Conservation (phyloP, 2,329 filamentous ascomycete genomes). For the Ophiostoma fasciatum region DNA sequence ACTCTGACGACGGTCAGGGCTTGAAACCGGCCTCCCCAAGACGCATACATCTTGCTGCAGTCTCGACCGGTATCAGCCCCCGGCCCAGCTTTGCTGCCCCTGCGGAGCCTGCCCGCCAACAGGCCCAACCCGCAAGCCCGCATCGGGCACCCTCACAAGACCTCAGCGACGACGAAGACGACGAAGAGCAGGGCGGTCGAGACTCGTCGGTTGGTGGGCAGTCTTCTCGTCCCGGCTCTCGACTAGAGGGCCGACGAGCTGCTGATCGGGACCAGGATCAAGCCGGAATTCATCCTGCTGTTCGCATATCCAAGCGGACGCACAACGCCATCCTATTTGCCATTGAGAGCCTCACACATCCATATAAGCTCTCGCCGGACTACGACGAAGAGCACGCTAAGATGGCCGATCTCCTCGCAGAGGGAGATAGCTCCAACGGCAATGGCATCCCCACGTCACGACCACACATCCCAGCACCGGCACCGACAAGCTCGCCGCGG, state of each 20-base stretch:
- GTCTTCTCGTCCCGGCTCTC: neutral
- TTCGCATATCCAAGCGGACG: conserved; percentile 67
- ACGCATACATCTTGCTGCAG: conserved; percentile 30
- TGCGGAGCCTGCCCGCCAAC: conserved; percentile 16
- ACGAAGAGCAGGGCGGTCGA: conserved; percentile 15
- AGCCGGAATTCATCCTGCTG: conserved; percentile 29
- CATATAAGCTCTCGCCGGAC: conserved; percentile 71
- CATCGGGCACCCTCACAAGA: conserved; percentile 31
- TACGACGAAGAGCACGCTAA: conserved; percentile 74
- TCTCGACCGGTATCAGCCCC: conserved; percentile 33
- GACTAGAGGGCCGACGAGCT: conserved; percentile 12
- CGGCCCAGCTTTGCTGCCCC: conserved; percentile 22
- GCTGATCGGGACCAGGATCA: conserved; percentile 17
- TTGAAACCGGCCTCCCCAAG: conserved; percentile 10
- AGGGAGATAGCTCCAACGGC: conserved; percentile 42
- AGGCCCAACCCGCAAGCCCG: conserved; percentile 9
- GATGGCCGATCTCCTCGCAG: conserved; percentile 67
- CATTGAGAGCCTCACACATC: conserved; percentile 73
- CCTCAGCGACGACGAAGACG: conserved; percentile 29
- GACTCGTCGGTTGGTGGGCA: conserved; percentile 19
- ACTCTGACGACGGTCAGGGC: neutral
- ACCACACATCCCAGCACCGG: conserved; percentile 29
- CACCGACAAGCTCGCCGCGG: conserved; percentile 39
- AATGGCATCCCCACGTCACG: conserved; percentile 32
- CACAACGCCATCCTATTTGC: conserved; percentile 84